A percentile compares a stretch with the other conserved stretches of the same genome.
These are phyloP conservation scores for Sugiyamaella xylanicola DNA, from an alignment of 1,139 yeast species.

Conservation along the genomic window DNA sequence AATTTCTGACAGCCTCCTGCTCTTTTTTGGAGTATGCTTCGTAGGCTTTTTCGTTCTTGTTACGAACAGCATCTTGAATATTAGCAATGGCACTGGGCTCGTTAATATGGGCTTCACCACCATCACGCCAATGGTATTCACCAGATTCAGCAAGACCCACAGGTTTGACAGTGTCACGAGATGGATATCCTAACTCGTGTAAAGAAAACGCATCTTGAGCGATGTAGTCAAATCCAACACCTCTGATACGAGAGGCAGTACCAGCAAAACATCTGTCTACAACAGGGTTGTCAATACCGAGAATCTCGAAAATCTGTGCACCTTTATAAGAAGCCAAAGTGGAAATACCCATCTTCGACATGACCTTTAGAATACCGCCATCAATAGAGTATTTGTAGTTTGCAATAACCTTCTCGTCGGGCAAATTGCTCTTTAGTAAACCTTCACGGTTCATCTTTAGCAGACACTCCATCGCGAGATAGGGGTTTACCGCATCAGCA, in stretches of 20 bases:
- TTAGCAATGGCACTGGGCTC: slow-evolving; percentile 95
- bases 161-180: slow-evolving; percentile 70
- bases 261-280: slow-evolving; percentile 96
- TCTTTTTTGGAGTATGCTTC: slow-evolving; percentile 88
- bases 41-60: slow-evolving; percentile 91
- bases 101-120: slow-evolving; percentile 94
- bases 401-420: slow-evolving; percentile 61
- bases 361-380: slow-evolving; percentile 90
- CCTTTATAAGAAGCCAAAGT: slow-evolving; percentile 97
- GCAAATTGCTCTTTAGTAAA: slow-evolving; percentile 58
- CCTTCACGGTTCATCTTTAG: slow-evolving; percentile 83
- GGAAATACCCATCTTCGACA: slow-evolving; percentile 99
- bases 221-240: slow-evolving; percentile 91
- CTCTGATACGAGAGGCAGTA: slow-evolving; percentile 94
- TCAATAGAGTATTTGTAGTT: slow-evolving; percentile 85
- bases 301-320: slow-evolving; percentile 96
- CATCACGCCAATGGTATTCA: slow-evolving; percentile 98
- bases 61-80: slow-evolving; percentile 94
- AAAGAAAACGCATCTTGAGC: slow-evolving; percentile 95
- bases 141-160: slow-evolving; percentile 89
- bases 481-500: slow-evolving; percentile 95
- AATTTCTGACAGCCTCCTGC: slow-evolving; percentile 85
- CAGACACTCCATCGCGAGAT: slow-evolving; percentile 87
- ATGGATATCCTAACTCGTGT: slow-evolving; percentile 91
- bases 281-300: slow-evolving; percentile 93